Evolutionary conservation across 345 rosid species (phyloP).

Genomic region (Trapa incisa): DNA sequence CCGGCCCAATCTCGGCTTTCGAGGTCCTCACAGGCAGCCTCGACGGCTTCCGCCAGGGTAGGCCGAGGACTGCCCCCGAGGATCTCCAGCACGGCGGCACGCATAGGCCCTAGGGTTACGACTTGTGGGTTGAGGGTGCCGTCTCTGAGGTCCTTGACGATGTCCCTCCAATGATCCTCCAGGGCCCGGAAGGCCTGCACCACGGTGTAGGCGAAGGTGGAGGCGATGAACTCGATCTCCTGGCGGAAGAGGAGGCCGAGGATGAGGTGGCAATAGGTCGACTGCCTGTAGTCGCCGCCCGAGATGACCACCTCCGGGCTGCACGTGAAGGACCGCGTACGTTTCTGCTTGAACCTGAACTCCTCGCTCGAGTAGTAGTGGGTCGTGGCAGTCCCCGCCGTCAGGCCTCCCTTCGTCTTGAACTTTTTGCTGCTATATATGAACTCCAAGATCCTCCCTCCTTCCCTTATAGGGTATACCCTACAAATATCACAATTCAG

Average conservation of each 20-base stretch:
- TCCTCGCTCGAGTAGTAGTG: slow-evolving; percentile 85
- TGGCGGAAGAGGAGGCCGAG: slow-evolving; percentile 55
- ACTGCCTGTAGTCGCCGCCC: slow-evolving; percentile 65
- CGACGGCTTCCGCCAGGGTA: slow-evolving; percentile 34
- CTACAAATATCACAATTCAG: slow-evolving; percentile 14
- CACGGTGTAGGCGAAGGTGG: slow-evolving; percentile 72
- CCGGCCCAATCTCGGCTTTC: slow-evolving; percentile 42
- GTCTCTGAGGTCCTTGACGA: slow-evolving; percentile 46
- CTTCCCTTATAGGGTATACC: slow-evolving; percentile 62
- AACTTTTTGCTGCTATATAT: slow-evolving; percentile 73
- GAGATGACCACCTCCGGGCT: slow-evolving; percentile 76
- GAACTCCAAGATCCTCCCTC: slow-evolving; percentile 75
- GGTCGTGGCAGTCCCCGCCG: slow-evolving; percentile 79
- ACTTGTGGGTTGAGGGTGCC: slow-evolving; percentile 49
- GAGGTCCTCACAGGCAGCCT: slow-evolving; percentile 33
- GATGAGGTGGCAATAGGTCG: slow-evolving; percentile 84
- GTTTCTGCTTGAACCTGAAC: slow-evolving; percentile 65
- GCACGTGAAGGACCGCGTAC: slow-evolving; percentile 62
- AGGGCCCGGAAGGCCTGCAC: slow-evolving; percentile 68
- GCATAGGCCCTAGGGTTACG: slow-evolving; percentile 27
- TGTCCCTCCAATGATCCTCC: slow-evolving; percentile 68
- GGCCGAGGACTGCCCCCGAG: slow-evolving; percentile 50
- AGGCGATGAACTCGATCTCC: slow-evolving; percentile 62
- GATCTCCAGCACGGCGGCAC: slow-evolving; percentile 46
- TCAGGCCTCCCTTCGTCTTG: slow-evolving; percentile 63